Conservation (phyloP, 116 monocot genomes). For the Posidonia oceanica region DNA sequence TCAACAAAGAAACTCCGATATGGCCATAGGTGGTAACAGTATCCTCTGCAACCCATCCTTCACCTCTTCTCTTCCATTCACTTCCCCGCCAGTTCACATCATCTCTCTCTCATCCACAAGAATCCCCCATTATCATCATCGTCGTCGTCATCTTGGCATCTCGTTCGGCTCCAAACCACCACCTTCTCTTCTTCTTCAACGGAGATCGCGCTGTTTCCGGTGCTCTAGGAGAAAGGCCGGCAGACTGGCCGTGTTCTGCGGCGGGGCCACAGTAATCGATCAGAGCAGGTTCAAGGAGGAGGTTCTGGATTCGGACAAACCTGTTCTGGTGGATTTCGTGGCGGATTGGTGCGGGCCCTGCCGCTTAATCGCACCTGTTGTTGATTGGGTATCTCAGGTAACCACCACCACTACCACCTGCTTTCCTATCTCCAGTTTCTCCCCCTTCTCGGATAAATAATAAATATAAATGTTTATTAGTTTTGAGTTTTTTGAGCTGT, state of each 20-base stretch:
- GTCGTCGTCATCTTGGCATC: no score
- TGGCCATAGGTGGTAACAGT: no score
- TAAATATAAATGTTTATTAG: no score
- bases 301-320: conserved; percentile 61
- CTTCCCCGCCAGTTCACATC: neutral
- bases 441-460: no score
- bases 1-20: no score
- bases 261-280: conserved; percentile 23
- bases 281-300: conserved; percentile 52
- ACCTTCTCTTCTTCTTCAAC: no score
- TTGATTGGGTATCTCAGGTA: conserved; percentile 89
- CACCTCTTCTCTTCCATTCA: neutral
- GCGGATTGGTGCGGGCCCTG: conserved; percentile 98
- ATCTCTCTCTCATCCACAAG: neutral
- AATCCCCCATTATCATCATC: neutral
- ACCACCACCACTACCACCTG: no score
- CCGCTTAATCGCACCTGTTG: conserved; percentile 64
- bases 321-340: conserved; percentile 92
- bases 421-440: no score
- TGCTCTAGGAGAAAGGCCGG: neutral
- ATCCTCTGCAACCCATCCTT: neutral
- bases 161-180: no score
- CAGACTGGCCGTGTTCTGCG: conserved; percentile 25
- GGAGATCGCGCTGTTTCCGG: no score
- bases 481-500: no score